Percentiles rank a stretch among this genome's conserved stretches.
phyloP scores from a whole-genome alignment of 768 basidiomycete genomes.

The Clathrus columnatus region DNA sequence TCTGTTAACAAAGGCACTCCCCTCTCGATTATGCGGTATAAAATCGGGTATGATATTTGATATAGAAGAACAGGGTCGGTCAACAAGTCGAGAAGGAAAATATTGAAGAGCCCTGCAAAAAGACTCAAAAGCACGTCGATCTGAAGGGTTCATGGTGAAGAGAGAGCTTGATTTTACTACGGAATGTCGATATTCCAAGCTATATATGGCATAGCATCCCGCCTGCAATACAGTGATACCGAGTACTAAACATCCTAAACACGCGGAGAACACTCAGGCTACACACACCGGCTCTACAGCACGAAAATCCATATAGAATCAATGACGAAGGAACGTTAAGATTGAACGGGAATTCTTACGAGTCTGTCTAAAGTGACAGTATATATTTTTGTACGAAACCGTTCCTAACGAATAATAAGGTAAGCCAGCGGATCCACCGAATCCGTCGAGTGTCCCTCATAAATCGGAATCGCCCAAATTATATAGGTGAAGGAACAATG shows the following conservation, averaged over 20 bases:
- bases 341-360: too few species aligned
- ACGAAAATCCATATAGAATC: not conserved
- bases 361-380: too few species aligned
- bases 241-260: not conserved
- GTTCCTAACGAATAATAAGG: too few species aligned
- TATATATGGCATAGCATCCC: not conserved
- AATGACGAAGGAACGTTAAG: too few species aligned
- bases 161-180: too few species aligned
- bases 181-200: not conserved
- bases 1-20: not conserved
- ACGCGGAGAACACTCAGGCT: not conserved
- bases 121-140: not conserved
- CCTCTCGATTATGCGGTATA: not conserved
- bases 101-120: slow-evolving; percentile 3
- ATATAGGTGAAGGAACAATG: too few species aligned
- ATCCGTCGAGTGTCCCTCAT: too few species aligned
- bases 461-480: too few species aligned
- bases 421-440: too few species aligned
- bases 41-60: not conserved
- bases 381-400: too few species aligned
- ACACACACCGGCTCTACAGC: not conserved
- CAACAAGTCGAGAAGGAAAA: not conserved
- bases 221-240: not conserved
- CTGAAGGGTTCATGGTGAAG: not conserved
- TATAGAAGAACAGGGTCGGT: not conserved